These are phyloP conservation scores for Sarocladiaceae sp. DNA, from an alignment of 2,329 filamentous ascomycete genomes.

Conservation along the genomic window DNA sequence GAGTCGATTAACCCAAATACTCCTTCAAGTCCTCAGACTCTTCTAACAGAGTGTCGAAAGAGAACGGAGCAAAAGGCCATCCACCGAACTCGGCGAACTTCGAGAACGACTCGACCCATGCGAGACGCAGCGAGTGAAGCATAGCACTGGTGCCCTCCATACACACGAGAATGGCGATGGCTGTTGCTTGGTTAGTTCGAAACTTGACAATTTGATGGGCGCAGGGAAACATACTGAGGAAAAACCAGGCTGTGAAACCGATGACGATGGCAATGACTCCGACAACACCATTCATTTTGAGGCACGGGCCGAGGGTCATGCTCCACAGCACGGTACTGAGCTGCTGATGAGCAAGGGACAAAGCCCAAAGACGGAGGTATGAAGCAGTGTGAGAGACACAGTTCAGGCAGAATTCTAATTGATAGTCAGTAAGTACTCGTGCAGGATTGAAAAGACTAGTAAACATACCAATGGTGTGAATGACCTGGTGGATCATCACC, in stretches of 20 bases:
- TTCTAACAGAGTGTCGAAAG: constrained; percentile 78
- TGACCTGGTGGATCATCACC: constrained; percentile 98
- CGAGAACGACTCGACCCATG: constrained; percentile 97
- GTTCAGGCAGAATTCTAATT: constrained; percentile 91
- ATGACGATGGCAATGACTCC: constrained; percentile 79
- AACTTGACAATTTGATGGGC: neutral
- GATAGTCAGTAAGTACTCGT: neutral
- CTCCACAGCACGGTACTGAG: constrained; percentile 92
- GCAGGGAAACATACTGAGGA: constrained; percentile 51
- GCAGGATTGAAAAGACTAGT: neutral
- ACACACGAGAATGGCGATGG: constrained; percentile 67
- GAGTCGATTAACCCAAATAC: constrained; percentile 40
- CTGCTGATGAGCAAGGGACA: constrained; percentile 97
- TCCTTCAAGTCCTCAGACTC: constrained; percentile 66
- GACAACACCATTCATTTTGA: constrained; percentile 58
- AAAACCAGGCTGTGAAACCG: constrained; percentile 87
- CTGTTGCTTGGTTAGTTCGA: constrained; percentile 24
- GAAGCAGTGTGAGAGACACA: constrained; percentile 98
- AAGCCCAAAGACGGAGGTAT: constrained; percentile 95
- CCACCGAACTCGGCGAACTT: constrained; percentile 94
- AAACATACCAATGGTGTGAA: constrained; percentile 89
- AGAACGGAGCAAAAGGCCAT: constrained; percentile 83
- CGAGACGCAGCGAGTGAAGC: constrained; percentile 85
- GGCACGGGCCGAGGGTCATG: constrained; percentile 84
- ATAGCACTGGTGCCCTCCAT: constrained; percentile 98